Evolutionary conservation across 257 asterid species (phyloP), one percentile per base, ranked within the genome.

Genomic region (Solanum raphanifolium): DNA sequence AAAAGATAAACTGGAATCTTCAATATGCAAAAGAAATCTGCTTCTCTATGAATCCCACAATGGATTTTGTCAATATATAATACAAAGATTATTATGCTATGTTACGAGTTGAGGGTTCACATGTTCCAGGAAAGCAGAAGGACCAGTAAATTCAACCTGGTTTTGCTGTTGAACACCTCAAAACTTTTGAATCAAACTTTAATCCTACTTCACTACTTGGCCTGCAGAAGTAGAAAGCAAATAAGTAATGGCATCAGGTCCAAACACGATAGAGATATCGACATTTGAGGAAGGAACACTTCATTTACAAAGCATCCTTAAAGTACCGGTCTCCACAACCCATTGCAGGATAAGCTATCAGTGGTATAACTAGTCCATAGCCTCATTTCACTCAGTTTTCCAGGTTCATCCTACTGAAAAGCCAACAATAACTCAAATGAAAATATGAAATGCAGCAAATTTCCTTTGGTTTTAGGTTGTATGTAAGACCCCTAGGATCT

Each of bases 51-150:
- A 68, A 87, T 73, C 83, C 87, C 88, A 88, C 38, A 55, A 89
- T 88, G 81, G 86, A 83, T 83, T 90, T 86, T 36, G 85, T 89
- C 52, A 29, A 88, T 16, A 92, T 27, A 92, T 89, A 85, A 86
- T 90, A 91, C 93, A 91, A 68, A 74, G 76, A 88, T 87, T 87
- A 86, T 85, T 71, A 85, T 78, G 87, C 87, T 85, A 84, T 13
- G 84, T 94, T 91, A 87, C 83, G 89, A 83, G 23, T n/a, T 76
- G 7, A 76, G 74, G 58, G 88, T 86, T 90, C 93, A 89, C 92
- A 86, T 88, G 89, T 75, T 88, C 86, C 89, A 86, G 88, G 79
- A 88, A 88, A 83, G 78, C 86, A 74, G 32, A 86, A 79, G 84
- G 91, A 88, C 87, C 87, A 88, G 87, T 90, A 71, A 21, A 90